These are phyloP conservation scores for Amylostereum areolatum DNA, from an alignment of 1,284 basidiomycete genomes.

Conservation along the genomic window DNA sequence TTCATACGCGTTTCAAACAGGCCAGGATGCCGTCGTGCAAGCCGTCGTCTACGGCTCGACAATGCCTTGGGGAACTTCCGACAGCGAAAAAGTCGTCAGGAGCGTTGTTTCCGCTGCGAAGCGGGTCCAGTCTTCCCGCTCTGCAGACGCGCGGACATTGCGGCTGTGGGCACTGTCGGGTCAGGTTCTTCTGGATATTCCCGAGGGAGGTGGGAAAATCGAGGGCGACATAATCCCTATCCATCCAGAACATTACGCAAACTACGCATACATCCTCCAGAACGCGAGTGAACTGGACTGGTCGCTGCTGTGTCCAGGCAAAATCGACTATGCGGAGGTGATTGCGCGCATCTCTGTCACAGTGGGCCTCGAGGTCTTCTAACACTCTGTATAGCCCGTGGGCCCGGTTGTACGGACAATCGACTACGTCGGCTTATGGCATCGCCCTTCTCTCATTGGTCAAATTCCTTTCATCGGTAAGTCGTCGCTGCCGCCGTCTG, in stretches of 20 bases:
- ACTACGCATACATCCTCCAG: not conserved
- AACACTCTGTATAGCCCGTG: not conserved
- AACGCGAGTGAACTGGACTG: not conserved
- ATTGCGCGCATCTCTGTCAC: not conserved
- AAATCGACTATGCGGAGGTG: not conserved
- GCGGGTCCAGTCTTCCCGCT: not conserved
- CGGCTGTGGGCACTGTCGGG: not conserved
- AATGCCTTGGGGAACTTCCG: not conserved
- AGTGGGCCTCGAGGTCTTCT: not conserved
- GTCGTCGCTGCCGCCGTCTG: not conserved
- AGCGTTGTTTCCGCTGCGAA: not conserved
- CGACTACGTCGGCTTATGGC: not conserved
- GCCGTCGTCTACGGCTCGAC: not conserved
- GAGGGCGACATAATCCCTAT: not conserved
- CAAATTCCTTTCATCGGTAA: not conserved
- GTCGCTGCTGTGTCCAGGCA: not conserved
- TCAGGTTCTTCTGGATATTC: slow-evolving; percentile 1
- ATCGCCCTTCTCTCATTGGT: not conserved
- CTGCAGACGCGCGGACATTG: not conserved
- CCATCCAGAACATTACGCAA: not conserved
- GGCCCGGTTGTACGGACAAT: not conserved
- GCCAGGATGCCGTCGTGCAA: not conserved
- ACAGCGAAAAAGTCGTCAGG: not conserved
- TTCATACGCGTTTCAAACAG: not conserved
- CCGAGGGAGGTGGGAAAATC: not conserved